Base-by-base conservation (phyloP, 1,139 yeast genomes). In the Sugiyamaella pinicola region DNA sequence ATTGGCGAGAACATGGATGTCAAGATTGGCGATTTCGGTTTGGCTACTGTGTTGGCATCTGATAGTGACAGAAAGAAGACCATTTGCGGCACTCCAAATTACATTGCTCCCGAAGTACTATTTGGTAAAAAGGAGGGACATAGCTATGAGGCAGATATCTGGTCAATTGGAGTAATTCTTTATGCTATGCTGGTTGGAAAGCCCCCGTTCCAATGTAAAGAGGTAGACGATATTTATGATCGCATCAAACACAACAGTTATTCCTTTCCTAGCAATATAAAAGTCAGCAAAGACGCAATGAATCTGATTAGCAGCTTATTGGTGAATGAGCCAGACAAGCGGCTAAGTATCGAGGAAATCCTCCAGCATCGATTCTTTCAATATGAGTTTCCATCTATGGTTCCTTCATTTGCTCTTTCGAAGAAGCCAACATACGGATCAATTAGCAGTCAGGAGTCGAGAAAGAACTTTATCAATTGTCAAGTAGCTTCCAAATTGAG, bases 141-240 rank as follows among this genome's bases (percentile, higher is more conserved):
- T 70, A 84, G 95, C 54, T 47, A 47, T 31, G 51, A 40, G 28
- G 97, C 90, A 39, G 99, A 93, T 69, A 82, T 89, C 61, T 93
- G 99, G 99, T 95, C 98, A 6, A 83, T 90, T 62, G 99, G 99
- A 57, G 88, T 93, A 56, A 93, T 93, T 89, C 78, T 93, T 76
- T 93, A 86, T 66, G 96, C 97, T 4, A 79, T 93, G 72, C 76
- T 93, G 52, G 79, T 86, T 52, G 98, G 98, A 28, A 90, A 89
- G 69, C 98, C 99, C 15, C 99, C 99, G 3, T 93, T 93, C 74
- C 99, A 93, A 73, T 90, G 96, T 34, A 89, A 89, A 68, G 96
- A 91, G 68, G 97, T 95, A 49, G 87, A 90, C 65, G 83, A 87
- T 52, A 93, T 95, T 61, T 95, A 95, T 71, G 96, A 90, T 53